Evolutionary conservation across 2,329 filamentous ascomycete genomes (phyloP).

Genomic region (Penicillium decumbens): DNA sequence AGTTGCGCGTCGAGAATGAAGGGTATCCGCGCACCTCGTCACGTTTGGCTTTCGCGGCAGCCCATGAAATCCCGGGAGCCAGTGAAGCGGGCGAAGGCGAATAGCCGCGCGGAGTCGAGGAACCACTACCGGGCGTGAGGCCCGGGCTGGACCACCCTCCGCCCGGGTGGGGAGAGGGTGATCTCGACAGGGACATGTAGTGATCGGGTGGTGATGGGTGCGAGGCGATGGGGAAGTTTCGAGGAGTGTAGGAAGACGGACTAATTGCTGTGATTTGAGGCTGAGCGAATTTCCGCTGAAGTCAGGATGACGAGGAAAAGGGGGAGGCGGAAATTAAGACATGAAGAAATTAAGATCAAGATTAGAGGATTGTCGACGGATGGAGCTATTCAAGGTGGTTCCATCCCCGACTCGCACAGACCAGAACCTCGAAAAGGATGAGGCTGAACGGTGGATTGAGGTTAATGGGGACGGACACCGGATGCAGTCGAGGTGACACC

Average conservation of each 20-base stretch:
- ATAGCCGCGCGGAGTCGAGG: conserved; percentile 58
- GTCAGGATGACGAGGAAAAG: background rate
- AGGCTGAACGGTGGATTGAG: background rate
- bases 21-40: conserved; percentile 69
- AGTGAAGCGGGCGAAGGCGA: conserved; percentile 24
- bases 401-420: background rate
- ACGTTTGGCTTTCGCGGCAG: conserved; percentile 72
- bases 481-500: background rate
- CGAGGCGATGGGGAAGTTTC: background rate
- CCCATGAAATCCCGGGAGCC: conserved; percentile 63
- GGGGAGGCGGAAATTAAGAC: background rate
- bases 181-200: conserved; percentile 77
- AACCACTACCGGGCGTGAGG: conserved; percentile 67
- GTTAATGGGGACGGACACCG: background rate
- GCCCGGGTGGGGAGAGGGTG: conserved; percentile 75
- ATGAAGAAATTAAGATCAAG: background rate
- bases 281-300: background rate
- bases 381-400: background rate
- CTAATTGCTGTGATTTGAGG: background rate
- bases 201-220: conserved; percentile 43
- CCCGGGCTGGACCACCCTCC: conserved; percentile 87
- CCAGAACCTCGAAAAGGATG: background rate
- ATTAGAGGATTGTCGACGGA: background rate
- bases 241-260: background rate
- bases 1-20: conserved; percentile 73